Percentiles rank a stretch among this genome's conserved stretches.
phyloP scores from a whole-genome alignment of 768 basidiomycete species.

The Tylopilus intermedius region DNA sequence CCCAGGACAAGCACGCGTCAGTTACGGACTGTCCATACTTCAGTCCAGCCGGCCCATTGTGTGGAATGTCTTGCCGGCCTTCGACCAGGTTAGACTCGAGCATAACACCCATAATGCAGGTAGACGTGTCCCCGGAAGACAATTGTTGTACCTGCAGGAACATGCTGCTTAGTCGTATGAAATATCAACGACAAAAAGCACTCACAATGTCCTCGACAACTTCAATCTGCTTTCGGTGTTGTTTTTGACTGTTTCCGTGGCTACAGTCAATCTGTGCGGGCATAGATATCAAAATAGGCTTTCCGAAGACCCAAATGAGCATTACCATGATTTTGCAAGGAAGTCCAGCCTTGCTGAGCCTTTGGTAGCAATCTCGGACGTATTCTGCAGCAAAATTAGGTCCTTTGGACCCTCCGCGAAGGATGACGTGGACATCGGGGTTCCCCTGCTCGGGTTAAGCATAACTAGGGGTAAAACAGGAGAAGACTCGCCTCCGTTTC shows the following conservation, averaged over 20 bases:
- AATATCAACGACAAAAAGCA: neutral
- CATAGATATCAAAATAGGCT: neutral
- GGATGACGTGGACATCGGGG: slow-evolving; percentile 88
- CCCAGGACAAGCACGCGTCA: slow-evolving; percentile 89
- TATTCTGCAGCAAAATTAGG: slow-evolving; percentile 84
- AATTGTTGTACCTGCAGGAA: slow-evolving; percentile 61
- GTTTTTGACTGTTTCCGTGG: slow-evolving; percentile 92
- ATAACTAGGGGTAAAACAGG: neutral
- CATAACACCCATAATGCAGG: slow-evolving; percentile 89
- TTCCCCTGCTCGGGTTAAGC: slow-evolving; percentile 58
- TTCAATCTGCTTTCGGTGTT: slow-evolving; percentile 80
- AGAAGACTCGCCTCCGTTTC: slow-evolving; percentile 70
- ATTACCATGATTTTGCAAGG: slow-evolving; percentile 82
- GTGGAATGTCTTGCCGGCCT: slow-evolving; percentile 81
- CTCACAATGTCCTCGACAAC: slow-evolving; percentile 88
- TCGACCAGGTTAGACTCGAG: slow-evolving; percentile 88
- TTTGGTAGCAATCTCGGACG: slow-evolving; percentile 69
- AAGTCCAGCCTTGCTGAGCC: slow-evolving; percentile 75
- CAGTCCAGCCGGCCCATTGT: slow-evolving; percentile 63
- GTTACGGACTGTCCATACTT: slow-evolving; percentile 86
- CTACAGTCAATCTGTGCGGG: slow-evolving; percentile 82
- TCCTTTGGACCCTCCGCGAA: slow-evolving; percentile 84
- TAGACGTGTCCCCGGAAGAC: slow-evolving; percentile 63
- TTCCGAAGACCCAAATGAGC: slow-evolving; percentile 1
- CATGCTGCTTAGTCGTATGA: slow-evolving; percentile 10